Percentiles rank a stretch among this genome's conserved stretches.
These are phyloP conservation scores for Nakazawaea anatomiae DNA, from an alignment of 805 yeast species.

Conservation along the genomic window DNA sequence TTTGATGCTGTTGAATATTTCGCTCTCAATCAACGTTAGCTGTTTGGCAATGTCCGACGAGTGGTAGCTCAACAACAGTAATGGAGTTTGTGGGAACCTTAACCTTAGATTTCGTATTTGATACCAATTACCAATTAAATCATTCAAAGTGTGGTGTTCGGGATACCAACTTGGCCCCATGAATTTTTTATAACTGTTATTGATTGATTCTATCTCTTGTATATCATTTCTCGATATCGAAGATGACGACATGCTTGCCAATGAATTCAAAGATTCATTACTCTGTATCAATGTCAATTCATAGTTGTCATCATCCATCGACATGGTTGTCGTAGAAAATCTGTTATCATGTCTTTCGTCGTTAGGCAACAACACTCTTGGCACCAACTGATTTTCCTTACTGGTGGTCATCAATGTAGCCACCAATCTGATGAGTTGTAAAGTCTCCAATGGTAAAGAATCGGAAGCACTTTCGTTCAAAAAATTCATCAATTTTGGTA, in stretches of 20 bases:
- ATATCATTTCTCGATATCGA: slow-evolving; percentile 2
- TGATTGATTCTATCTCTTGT: slow-evolving; percentile 2
- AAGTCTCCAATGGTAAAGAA: slow-evolving; percentile 59
- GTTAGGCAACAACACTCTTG: slow-evolving; percentile 23
- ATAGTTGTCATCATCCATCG: slow-evolving; percentile 8
- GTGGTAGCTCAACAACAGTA: slow-evolving; percentile 51
- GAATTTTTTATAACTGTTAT: neutral
- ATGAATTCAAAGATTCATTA: slow-evolving; percentile 8
- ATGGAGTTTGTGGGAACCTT: slow-evolving; percentile 49
- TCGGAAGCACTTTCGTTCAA: slow-evolving; percentile 71
- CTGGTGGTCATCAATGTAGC: slow-evolving; percentile 50
- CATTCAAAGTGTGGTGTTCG: slow-evolving; percentile 22
- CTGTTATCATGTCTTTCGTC: slow-evolving; percentile 6
- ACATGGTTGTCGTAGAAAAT: slow-evolving; percentile 3
- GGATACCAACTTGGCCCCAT: slow-evolving; percentile 2
- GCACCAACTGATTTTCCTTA: slow-evolving; percentile 42
- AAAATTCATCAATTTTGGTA: slow-evolving; percentile 71
- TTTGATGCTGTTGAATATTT: slow-evolving; percentile 54
- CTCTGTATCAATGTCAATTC: slow-evolving; percentile 7
- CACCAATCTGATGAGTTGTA: slow-evolving; percentile 54
- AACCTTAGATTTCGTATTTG: slow-evolving; percentile 48
- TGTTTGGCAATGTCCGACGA: slow-evolving; percentile 76
- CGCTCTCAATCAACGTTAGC: slow-evolving; percentile 65
- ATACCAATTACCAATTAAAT: slow-evolving; percentile 42
- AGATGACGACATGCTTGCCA: slow-evolving; percentile 4